Evolutionary conservation across 345 rosid genomes (phyloP).

Genomic region (Laguncularia racemosa): DNA sequence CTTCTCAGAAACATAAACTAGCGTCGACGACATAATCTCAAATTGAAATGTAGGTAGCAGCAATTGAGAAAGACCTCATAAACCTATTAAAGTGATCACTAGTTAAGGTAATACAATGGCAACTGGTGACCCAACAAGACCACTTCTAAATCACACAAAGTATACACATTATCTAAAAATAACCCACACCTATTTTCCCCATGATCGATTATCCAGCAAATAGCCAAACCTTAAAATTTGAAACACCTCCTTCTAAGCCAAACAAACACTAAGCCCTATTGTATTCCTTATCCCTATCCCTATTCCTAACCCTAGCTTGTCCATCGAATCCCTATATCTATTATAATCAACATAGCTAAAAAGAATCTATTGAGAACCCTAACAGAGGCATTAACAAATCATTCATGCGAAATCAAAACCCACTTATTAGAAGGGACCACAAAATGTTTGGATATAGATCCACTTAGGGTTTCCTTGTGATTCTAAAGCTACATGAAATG

Average conservation of each 20-base stretch:
- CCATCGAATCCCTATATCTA: neutral
- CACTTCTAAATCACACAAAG: conserved; percentile 98
- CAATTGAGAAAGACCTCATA: conserved; percentile 97
- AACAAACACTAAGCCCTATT: conserved; percentile 10
- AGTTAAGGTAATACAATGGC: conserved; percentile 99
- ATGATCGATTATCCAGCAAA: conserved; percentile 17
- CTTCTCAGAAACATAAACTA: conserved; percentile 88
- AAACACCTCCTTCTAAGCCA: conserved; percentile 6
- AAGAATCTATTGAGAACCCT: too few species aligned
- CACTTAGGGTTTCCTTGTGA: neutral
- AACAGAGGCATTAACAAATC: too few species aligned
- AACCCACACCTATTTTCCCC: conserved; percentile 44
- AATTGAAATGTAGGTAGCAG: conserved; percentile 94
- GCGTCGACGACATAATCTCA: conserved; percentile 84
- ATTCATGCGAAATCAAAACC: too few species aligned
- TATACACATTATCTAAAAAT: conserved; percentile 93
- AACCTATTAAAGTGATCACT: conserved; percentile 84
- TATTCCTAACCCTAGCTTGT: conserved; percentile 16
- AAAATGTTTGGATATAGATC: too few species aligned
- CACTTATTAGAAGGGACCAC: too few species aligned
- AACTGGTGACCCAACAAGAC: conserved; percentile 99
- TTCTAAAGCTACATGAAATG: neutral
- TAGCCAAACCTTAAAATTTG: conserved; percentile 7
- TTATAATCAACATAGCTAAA: too few species aligned
- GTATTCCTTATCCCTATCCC: conserved; percentile 40